These are phyloP conservation scores for Apophysomyces trapeziformis DNA, from an alignment of 371 early-diverging fungal genomes.

Conservation along the genomic window DNA sequence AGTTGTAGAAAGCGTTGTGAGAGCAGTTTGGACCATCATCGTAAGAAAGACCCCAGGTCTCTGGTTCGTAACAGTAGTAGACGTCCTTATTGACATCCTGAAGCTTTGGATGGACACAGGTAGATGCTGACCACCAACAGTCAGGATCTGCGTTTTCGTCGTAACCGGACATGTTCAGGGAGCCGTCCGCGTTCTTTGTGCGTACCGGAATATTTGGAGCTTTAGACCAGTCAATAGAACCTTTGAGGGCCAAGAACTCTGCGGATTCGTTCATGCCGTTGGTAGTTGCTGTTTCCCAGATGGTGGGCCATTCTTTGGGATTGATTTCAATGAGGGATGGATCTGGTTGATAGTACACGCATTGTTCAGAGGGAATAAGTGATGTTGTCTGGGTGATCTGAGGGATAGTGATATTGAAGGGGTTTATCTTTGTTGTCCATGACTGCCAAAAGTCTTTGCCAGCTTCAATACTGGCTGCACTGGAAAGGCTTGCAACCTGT, in stretches of 20 bases:
- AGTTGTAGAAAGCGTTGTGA: slow-evolving; percentile 54
- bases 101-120: slow-evolving; percentile 49
- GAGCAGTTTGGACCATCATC: slow-evolving; percentile 70
- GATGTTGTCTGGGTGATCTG: slow-evolving; percentile 43
- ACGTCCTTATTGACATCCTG: slow-evolving; percentile 47
- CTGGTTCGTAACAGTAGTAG: slow-evolving; percentile 51
- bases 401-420: slow-evolving; percentile 36
- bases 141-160: slow-evolving; percentile 41
- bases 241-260: slow-evolving; percentile 33
- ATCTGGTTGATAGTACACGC: slow-evolving; percentile 29
- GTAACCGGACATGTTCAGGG: slow-evolving; percentile 27
- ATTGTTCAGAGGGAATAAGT: slow-evolving; percentile 28
- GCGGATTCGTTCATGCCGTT: slow-evolving; percentile 38
- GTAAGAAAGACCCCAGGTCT: slow-evolving; percentile 68
- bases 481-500: slow-evolving; percentile 3
- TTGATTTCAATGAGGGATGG: slow-evolving; percentile 19
- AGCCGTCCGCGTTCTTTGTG: slow-evolving; percentile 19
- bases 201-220: slow-evolving; percentile 32
- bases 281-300: slow-evolving; percentile 38
- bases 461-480: neutral
- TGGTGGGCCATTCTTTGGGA: slow-evolving; percentile 35
- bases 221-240: slow-evolving; percentile 35
- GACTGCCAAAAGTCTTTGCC: slow-evolving; percentile 21
- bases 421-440: slow-evolving; percentile 33
- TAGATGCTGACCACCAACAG: slow-evolving; percentile 57